Percentiles rank a stretch among this genome's conserved stretches.
Evolutionary conservation across 2,329 filamentous ascomycete genomes (phyloP).

Genomic region (Sclerotiophoma versabilis): DNA sequence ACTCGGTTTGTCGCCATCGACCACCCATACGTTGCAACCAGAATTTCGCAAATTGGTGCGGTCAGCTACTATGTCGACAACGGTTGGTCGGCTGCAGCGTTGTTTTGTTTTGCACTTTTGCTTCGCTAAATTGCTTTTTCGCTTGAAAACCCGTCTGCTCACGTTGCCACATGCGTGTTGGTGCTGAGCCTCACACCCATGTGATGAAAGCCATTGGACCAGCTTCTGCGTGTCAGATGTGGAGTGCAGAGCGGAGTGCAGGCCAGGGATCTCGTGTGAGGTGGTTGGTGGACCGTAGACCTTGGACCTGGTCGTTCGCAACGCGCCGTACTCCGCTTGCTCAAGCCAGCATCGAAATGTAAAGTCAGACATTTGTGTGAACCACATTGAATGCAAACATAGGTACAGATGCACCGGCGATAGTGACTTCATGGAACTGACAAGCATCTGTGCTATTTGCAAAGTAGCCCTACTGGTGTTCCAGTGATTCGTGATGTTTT

Average conservation of each 20-base stretch:
- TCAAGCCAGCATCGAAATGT: not conserved
- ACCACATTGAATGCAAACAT: too few species aligned
- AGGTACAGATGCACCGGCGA: too few species aligned
- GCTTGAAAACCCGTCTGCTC: constrained; percentile 12
- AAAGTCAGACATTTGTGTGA: too few species aligned
- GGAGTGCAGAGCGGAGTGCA: constrained; percentile 16
- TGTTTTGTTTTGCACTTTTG: not conserved
- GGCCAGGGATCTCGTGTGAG: not conserved
- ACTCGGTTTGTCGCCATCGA: not conserved
- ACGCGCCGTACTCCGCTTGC: constrained; percentile 6
- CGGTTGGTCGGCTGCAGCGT: constrained; percentile 1
- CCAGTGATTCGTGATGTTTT: not conserved
- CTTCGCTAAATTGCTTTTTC: constrained; percentile 26
- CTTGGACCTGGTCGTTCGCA: constrained; percentile 2
- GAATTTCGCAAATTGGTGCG: not conserved
- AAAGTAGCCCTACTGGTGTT: not conserved
- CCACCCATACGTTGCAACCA: not conserved
- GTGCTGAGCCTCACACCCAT: constrained; percentile 23
- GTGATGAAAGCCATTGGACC: not conserved
- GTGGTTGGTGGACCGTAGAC: not conserved
- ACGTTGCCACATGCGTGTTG: constrained; percentile 11
- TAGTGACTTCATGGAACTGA: not conserved
- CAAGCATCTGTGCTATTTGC: not conserved
- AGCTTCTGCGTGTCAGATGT: constrained; percentile 6
- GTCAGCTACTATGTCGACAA: not conserved